These are phyloP conservation scores for Phytophthora constricta DNA, from an alignment of 352 stramenopile species.

Conservation along the genomic window DNA sequence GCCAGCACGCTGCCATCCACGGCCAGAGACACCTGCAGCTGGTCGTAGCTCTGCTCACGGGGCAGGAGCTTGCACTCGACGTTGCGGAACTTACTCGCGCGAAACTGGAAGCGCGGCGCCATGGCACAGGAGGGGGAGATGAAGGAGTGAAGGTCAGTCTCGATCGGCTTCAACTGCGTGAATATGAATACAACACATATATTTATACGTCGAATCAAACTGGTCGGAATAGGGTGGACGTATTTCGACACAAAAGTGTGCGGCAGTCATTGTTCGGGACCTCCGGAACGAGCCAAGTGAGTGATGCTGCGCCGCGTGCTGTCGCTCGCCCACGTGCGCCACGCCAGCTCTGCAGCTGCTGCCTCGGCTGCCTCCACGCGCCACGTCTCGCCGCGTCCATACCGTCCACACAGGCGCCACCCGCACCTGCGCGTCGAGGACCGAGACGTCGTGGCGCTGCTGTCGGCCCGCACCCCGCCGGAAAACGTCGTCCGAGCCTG, in stretches of 20 bases:
- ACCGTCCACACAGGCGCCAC: background rate
- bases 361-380: background rate
- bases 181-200: too few relatives aligned
- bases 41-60: slow-evolving; percentile 67
- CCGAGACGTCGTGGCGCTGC: slow-evolving; percentile 42
- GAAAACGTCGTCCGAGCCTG: slow-evolving; percentile 44
- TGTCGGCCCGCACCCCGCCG: slow-evolving; percentile 39
- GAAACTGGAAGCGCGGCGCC: slow-evolving; percentile 58
- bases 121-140: slow-evolving; percentile 20
- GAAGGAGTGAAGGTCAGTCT: background rate
- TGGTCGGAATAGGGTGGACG: too few relatives aligned
- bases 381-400: background rate
- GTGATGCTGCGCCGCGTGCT: slow-evolving; percentile 38
- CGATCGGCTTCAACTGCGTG: background rate
- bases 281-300: too few relatives aligned
- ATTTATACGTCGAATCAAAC: too few relatives aligned
- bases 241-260: too few relatives aligned
- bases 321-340: background rate
- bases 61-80: slow-evolving; percentile 62
- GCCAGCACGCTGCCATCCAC: slow-evolving; percentile 61
- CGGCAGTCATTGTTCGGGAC: background rate
- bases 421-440: slow-evolving; percentile 36
- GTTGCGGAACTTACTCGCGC: slow-evolving; percentile 82
- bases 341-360: background rate
- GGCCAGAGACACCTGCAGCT: slow-evolving; percentile 60